Conservation (phyloP, 2,329 filamentous ascomycete species). For the Xylariaceae sp. region DNA sequence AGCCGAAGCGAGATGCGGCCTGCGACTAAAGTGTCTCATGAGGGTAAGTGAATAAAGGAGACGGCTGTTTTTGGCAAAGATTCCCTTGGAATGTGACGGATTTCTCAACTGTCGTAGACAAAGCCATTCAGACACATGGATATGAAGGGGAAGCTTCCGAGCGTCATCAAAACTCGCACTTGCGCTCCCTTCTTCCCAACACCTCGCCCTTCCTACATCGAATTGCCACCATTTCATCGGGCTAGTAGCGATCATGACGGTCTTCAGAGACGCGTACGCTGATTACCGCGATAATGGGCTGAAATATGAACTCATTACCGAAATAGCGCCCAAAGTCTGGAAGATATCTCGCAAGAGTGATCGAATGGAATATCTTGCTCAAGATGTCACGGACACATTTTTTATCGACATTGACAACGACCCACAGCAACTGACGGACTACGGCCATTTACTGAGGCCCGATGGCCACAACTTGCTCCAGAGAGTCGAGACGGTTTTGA, state of each 20-base stretch:
- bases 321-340: conserved; percentile 29
- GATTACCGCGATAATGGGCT: conserved; percentile 7
- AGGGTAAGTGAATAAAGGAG: conserved; percentile 10
- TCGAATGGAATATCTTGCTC: conserved; percentile 29
- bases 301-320: conserved; percentile 30
- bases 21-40: conserved; percentile 4
- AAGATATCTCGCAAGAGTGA: conserved; percentile 28
- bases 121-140: conserved; percentile 27
- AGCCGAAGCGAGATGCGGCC: not conserved
- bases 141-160: conserved; percentile 15
- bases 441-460: conserved; percentile 18
- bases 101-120: conserved; percentile 21
- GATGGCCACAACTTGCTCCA: conserved; percentile 26
- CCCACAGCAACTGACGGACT: conserved; percentile 3
- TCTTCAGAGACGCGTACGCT: conserved; percentile 16
- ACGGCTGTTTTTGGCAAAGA: conserved; percentile 21
- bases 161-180: conserved; percentile 10
- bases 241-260: conserved; percentile 11
- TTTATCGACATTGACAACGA: conserved; percentile 7
- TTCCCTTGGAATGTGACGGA: conserved; percentile 23
- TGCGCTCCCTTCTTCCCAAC: conserved; percentile 1
- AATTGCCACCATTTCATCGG: not conserved
- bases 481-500: conserved; percentile 38
- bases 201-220: not conserved
- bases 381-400: conserved; percentile 28